Evolutionary conservation across 78 protist genomes (phyloP), one percentile per base, ranked within the genome.

Genomic region (Anaeramoeba ignava): DNA sequence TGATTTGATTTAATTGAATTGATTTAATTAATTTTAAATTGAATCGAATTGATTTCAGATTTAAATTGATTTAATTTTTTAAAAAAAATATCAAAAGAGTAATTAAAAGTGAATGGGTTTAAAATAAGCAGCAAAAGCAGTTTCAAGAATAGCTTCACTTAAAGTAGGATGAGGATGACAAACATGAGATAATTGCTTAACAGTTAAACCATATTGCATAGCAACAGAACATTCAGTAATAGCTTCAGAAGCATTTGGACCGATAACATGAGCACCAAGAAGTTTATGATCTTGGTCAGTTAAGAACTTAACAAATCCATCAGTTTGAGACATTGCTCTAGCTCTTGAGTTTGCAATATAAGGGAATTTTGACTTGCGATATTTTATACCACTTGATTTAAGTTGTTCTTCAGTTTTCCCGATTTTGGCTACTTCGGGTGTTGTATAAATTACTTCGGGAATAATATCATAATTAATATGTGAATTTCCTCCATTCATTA

Each of bases 361-460:
- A 54, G 73, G 73, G 73, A 54, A 54, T 54, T 54, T 54, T 27
- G 36, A 8, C 36, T 27, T 17, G 8, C 73, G 8, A 17, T 54
- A 54, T 54, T 54, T 17, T 8, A 54, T 17, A 17, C 73, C 73
- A 27, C 36, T 17, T 54, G 36, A 8, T 54, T 54, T 54, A 17
- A 54, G 73, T 17, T 54, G 36, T 54, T 54, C 73, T 54, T 54
- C 73, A 17, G 73, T 54, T 8, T 17, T 27, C 8, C 73, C 73
- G 17, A 54, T 17, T 54, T 8, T 27, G 8, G 73, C 73, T 3
- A 98, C 97, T 91, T 97, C 99, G 3, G 99, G 99, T 80, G 88
- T 89, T 40, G 99, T 98, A 96, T 98, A 98, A 84, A 98, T 90
- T 42, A 98, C 98, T 12, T 89, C 86, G 23, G 99, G 99, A 84